Evolutionary conservation across 306 rosid genomes (phyloP).

Genomic region (Sophora flavescens): DNA sequence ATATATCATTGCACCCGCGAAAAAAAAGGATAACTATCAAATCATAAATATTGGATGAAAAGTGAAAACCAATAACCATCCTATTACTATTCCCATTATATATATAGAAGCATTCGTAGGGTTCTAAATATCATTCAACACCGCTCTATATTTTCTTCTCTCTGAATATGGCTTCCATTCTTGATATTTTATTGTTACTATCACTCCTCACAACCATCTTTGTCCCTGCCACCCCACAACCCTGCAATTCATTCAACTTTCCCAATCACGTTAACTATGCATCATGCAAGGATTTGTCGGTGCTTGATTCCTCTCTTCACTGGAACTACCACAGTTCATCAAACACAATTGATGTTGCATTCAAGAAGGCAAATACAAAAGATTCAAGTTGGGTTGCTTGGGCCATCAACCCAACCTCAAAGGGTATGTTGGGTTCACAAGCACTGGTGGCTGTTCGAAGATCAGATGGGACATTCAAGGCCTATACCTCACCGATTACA

Average conservation of each 20-base stretch:
- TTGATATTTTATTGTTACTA: neutral
- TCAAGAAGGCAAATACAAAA: constrained; percentile 19
- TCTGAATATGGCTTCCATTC: neutral
- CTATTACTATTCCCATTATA: no score
- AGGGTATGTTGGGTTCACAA: constrained; percentile 59
- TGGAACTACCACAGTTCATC: constrained; percentile 50
- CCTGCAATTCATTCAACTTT: constrained; percentile 26
- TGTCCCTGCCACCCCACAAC: neutral
- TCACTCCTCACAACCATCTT: neutral
- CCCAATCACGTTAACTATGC: constrained; percentile 4
- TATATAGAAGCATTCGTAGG: no score
- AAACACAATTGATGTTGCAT: constrained; percentile 42
- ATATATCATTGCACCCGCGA: no score
- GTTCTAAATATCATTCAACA: no score
- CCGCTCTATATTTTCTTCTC: no score
- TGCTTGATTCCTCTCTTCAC: constrained; percentile 40
- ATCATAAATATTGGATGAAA: no score
- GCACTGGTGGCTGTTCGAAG: constrained; percentile 31
- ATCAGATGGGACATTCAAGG: constrained; percentile 36
- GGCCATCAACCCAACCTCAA: constrained; percentile 58
- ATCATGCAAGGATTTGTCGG: constrained; percentile 41
- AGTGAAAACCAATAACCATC: no score
- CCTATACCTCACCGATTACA: constrained; percentile 39
- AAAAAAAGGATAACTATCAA: no score
- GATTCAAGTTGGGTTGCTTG: constrained; percentile 52